A percentile compares a stretch with the other conserved stretches of the same genome.
phyloP scores from a whole-genome alignment of 805 yeast genomes.

The Maudiozyma turicensis region DNA sequence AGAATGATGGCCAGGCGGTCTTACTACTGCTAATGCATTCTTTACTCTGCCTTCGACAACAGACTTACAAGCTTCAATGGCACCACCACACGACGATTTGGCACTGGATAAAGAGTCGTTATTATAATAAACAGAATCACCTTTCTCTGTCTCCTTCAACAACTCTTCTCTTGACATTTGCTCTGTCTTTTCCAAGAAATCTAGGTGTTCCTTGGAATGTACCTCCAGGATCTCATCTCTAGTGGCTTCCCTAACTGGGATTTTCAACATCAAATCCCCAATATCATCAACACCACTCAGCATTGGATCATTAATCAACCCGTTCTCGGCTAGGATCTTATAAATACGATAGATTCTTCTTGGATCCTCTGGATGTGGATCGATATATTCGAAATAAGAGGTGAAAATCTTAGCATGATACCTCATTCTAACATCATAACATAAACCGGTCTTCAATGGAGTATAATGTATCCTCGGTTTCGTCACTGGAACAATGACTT shows the following conservation, averaged over 20 bases:
- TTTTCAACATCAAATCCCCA: constrained; percentile 79
- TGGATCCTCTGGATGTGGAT: constrained; percentile 99
- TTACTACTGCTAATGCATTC: constrained; percentile 85
- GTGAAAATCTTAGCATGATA: constrained; percentile 93
- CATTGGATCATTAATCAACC: constrained; percentile 71
- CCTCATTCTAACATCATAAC: constrained; percentile 95
- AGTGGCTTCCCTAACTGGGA: constrained; percentile 85
- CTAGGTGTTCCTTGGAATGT: constrained; percentile 73
- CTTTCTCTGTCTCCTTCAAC: constrained; percentile 74
- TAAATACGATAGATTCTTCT: constrained; percentile 89
- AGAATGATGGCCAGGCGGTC: constrained; percentile 99
- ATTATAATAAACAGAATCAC: constrained; percentile 92
- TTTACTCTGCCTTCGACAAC: constrained; percentile 89
- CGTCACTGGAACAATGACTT: constrained; percentile 45
- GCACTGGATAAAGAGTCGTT: constrained; percentile 85
- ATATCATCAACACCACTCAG: constrained; percentile 59
- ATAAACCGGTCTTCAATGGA: constrained; percentile 82
- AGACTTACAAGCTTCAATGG: constrained; percentile 91
- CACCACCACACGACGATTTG: constrained; percentile 89
- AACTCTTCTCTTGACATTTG: constrained; percentile 69
- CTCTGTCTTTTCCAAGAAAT: constrained; percentile 64
- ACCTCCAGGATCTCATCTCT: constrained; percentile 78
- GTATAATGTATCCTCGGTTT: constrained; percentile 61
- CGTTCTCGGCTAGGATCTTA: constrained; percentile 89
- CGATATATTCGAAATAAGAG: constrained; percentile 85